Base-by-base conservation (phyloP, 2,329 filamentous ascomycete species). In the Sarocladiaceae sp. region DNA sequence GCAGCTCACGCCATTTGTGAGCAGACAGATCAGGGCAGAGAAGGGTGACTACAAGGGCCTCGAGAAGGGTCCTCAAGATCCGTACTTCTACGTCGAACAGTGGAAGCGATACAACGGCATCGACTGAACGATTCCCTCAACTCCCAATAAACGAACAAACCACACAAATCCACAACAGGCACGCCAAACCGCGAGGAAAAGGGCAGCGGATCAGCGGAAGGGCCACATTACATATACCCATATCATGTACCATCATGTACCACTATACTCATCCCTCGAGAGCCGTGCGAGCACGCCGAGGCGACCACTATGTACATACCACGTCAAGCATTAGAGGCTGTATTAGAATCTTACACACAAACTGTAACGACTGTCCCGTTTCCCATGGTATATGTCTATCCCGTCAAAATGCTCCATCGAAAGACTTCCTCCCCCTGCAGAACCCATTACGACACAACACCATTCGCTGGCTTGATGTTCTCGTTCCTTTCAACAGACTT, bases 1-100 rank as follows among this genome's bases (percentile, higher is more conserved):
- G 23, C 47, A 93, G 87, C 76, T 94, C 57, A 88, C 83, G 3
- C 88, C 88, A 1, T 94, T 91, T 55, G 84, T 93, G 43, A 79
- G 80, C 46, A 69, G 70, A 41, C 74, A 74, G 48, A 69, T 88
- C 46, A 65, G 70, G 50, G 63, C 67, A 31, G 60, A 67, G 18
- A 67, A 65, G 43, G 80, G 80, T 39, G 67, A 69, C 48, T 82
- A 80, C 59, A 68, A 75, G 51, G 70, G 70, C 19, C 47, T 68
- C 26, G 67, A 72, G 26, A 57, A 57, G 51, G 81, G 82, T 13
- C 77, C 80, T 10, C 69, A 76, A 51, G 77, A 76, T 56, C 77
- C 82, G n/a, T 65, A 73, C 52, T 61, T 73, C 33, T 86, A 84
- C 58, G 65, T 86, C 37, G 67, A 74, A 50, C 70, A 73, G 55